Base-by-base conservation (phyloP, 225 moss, liverwort and hornwort species). In the Antitrichia curtipendula region DNA sequence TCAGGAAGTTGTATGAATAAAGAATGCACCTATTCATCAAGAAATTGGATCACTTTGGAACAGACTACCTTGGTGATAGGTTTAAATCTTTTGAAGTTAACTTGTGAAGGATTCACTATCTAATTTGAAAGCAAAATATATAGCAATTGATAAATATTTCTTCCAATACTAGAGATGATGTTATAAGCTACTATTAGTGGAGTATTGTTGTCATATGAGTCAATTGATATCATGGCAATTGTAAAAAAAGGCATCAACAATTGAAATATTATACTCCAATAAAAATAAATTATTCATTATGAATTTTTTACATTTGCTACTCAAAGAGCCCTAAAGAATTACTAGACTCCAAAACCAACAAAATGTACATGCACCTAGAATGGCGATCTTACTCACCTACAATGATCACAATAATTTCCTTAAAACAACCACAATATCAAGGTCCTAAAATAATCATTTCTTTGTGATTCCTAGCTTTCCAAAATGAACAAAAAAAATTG, bases 311-410 rank as follows among this genome's bases (percentile, higher is more conserved):
- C 13, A 22, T 23, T 53, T 75, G 1, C 36, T 36, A 53, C 0
- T 6, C 8, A 13, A 34, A 22, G 14, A 34, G 6, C 1, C 3
- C 36, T 1, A 19, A 45, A 9, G 28, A 29, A 72, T 72, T 1
- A 72, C 16, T 28, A 28, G 27, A 41, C 8, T 7, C 11, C 2
- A 0, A 31, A 74, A 32, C 32, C 5, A 32, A 20, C 1, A 52
- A 1, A 34, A 34, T 34, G 3, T 50, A 5, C 5, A 32, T 0
- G 0, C 49, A 12, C 5, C 0, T 31, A 0, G 5, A 52, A 34
- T 34, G 34, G 14, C 5, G 34, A 52, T 34, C 13, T 52, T 52
- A 22, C 0, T 31, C 74, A 34, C 22, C 8, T 8, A 22, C 22
- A 34, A 22, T 34, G 8, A 13, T 52, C 5, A 22, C 34, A 50